Base-by-base conservation (phyloP, 1,284 basidiomycete genomes). In the Pholiota adiposa region DNA sequence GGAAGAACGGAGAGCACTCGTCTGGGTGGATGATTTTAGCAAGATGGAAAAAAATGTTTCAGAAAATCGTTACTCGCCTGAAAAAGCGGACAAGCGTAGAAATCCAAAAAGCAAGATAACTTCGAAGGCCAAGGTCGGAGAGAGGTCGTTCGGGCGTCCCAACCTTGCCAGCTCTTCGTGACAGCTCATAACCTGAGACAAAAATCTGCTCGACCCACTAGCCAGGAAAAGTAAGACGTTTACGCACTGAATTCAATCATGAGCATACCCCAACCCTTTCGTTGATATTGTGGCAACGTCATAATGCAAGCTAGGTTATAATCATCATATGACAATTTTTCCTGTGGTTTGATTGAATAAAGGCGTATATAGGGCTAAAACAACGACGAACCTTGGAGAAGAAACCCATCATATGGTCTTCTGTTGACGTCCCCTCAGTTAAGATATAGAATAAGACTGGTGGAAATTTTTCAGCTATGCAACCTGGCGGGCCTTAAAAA, bases 291-390 rank as follows among this genome's bases (percentile, higher is more conserved):
- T 1, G 97, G 97, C 56, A 99, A 87, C 2, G 94, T 94, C 63
- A 98, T 89, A 68, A 99, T 99, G 74, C 95, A 97, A 1, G 97
- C 97, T 14, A 99, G 83, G 70, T 99, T 99, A 78, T 96, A 98
- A 68, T 96, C 94, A 68, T 99, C 97, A 68, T 95, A 97, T 1
- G 95, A 97, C 21, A 92, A 72, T 73, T 98, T 98, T 76, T 98
- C 97, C 93, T 96, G 72, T n/a, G 31, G 29, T 19, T 11, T 38
- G 0, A 27, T 54, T 16, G 49, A 48, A 6, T 40, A 31, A 25
- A 33, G 25, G 27, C 14, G 46, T 29, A 38, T 25, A 41, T 46
- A 29, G 23, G 2, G 16, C 11, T 14, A 61, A 46, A 65, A 7
- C n/a, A 14, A 23, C 8, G 34, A 62, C 69, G 29, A 62, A 90